phyloP scores from a whole-genome alignment of 176 grass and related monocot species.

The Musa schizocarpa region DNA sequence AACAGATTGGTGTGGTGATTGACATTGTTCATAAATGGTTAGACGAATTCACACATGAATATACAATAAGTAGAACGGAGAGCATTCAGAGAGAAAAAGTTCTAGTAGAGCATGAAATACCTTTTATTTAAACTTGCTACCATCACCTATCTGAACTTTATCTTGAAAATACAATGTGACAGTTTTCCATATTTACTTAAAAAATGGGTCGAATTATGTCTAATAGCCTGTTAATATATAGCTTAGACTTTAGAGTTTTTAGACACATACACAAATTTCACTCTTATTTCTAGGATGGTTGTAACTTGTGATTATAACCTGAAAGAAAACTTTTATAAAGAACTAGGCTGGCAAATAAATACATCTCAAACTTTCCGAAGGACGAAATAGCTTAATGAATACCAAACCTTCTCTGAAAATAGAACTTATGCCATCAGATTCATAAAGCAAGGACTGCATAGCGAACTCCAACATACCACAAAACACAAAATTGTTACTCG shows the following conservation, averaged over 20 bases:
- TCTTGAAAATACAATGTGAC: not conserved
- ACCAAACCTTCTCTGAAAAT: not conserved
- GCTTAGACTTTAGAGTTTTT: no score
- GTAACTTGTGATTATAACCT: no score
- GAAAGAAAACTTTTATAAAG: not conserved
- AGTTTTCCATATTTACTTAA: no score
- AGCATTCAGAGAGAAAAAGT: not conserved
- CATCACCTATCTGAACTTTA: not conserved
- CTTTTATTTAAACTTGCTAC: not conserved
- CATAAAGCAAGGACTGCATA: not conserved
- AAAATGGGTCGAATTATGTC: not conserved
- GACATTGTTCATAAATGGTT: no score
- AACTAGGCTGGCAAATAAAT: not conserved
- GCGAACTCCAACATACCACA: not conserved
- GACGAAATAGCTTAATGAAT: not conserved
- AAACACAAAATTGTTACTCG: no score
- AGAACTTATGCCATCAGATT: not conserved
- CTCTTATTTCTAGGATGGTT: no score
- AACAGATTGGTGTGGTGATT: no score
- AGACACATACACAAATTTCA: no score
- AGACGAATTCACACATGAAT: not conserved
- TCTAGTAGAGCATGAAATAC: not conserved
- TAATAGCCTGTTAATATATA: not conserved
- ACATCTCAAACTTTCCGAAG: not conserved
- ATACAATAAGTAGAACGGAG: not conserved